Base-by-base conservation (phyloP, 2,329 filamentous ascomycete genomes). In the Dendrostoma leiphaemia region DNA sequence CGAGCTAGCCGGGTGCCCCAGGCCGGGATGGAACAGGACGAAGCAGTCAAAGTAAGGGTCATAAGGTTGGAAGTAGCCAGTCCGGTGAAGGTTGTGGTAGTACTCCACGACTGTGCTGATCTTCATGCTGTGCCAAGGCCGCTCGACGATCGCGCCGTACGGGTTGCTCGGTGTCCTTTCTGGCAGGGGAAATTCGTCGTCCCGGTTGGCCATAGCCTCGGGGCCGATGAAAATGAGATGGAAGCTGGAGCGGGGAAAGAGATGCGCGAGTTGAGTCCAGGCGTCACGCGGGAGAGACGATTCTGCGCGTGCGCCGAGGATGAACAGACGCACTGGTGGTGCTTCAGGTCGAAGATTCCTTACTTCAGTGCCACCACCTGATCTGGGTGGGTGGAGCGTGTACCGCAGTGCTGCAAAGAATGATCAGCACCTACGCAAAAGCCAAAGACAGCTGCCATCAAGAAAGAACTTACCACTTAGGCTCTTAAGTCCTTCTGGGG, bases 11-110 rank as follows among this genome's bases (percentile, higher is more conserved):
- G 95, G 92, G 70, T 99, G 94, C 12, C 94, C 95, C 17, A 99
- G 81, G 8, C 95, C 95, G 0, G 95, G 95, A 67, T 99, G 95
- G 79, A 97, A 99, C 48, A 97, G 82, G 65, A 99, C 86, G 67
- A 99, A 96, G 71, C 90, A 94, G 76, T 99, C 94, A 70, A 99
- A 96, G 75, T 99, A 99, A 1, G 94, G 94, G 68, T 99, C 94
- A 68, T 95, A 97, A 0, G 95, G 94, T 54, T 89, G 85, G 74
- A 97, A 99, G 67, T 92, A 83, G 45, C 91, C 88, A 0, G 93
- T 89, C 68, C 91, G 85, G 74, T 99, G 93, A 63, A 99, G 83
- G 2, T 90, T 97, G 72, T 99, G 93, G 76, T 95, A 99, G 75
- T 99, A 97, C 64, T 99, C 94, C 48, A 97, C 93, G 65, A 92